phyloP scores from a whole-genome alignment of 2,329 filamentous ascomycete species.

The Colletotrichum godetiae region DNA sequence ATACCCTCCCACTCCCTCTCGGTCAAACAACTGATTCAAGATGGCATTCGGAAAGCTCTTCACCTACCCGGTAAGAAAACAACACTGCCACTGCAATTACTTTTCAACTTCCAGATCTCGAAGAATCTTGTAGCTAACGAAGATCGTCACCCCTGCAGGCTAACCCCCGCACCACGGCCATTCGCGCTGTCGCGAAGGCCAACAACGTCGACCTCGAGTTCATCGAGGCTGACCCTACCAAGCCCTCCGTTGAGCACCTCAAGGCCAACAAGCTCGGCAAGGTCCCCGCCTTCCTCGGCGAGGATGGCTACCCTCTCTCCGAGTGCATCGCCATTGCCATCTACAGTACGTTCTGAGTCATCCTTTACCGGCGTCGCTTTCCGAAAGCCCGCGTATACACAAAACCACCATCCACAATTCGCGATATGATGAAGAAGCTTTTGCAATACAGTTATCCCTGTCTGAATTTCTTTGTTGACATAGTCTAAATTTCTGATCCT shows the following conservation, averaged over 20 bases:
- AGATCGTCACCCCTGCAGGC: constrained; percentile 62
- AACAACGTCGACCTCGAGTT: constrained; percentile 94
- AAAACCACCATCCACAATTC: constrained; percentile 33
- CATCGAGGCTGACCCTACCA: constrained; percentile 75
- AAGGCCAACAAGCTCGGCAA: constrained; percentile 90
- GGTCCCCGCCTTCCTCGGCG: constrained; percentile 91
- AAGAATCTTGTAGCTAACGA: constrained; percentile 45
- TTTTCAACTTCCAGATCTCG: neutral
- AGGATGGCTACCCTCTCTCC: constrained; percentile 88
- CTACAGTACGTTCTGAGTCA: constrained; percentile 80
- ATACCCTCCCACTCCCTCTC: constrained; percentile 40
- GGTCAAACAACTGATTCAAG: constrained; percentile 58
- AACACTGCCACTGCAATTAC: constrained; percentile 1
- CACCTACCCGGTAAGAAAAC: constrained; percentile 76
- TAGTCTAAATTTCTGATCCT: constrained; percentile 83
- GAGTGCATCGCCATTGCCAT: constrained; percentile 96
- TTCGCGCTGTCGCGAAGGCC: constrained; percentile 95
- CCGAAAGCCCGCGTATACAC: neutral
- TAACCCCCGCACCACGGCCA: constrained; percentile 89
- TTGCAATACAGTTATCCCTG: constrained; percentile 97
- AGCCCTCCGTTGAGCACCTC: constrained; percentile 80
- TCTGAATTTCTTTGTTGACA: constrained; percentile 89
- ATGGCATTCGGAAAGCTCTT: constrained; percentile 99
- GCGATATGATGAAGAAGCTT: constrained; percentile 78
- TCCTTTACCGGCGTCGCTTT: constrained; percentile 33